A percentile compares a stretch with the other conserved stretches of the same genome.
These are phyloP conservation scores for Spiraea crenata DNA, from an alignment of 331 rosid genomes.

Conservation along the genomic window DNA sequence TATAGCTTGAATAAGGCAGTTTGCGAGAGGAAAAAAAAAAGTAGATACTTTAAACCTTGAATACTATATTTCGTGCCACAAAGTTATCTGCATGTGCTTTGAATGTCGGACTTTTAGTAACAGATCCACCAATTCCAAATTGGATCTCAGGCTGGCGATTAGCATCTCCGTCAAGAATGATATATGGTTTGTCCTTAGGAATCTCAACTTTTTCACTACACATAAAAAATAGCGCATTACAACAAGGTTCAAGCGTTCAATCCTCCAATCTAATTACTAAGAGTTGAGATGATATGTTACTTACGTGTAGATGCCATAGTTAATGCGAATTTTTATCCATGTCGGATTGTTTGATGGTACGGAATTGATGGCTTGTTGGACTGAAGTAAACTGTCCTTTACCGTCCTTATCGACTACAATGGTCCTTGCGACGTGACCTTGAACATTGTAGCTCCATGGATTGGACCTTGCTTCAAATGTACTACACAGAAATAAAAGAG, in stretches of 20 bases:
- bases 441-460: neutral
- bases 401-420: slow-evolving; percentile 11
- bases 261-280: no score
- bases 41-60: neutral
- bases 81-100: slow-evolving; percentile 18
- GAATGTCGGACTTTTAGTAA: slow-evolving; percentile 6
- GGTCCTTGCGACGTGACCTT: neutral
- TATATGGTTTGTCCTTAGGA: slow-evolving; percentile 11
- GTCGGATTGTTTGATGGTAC: neutral
- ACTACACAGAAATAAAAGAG: neutral
- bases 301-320: neutral
- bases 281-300: neutral
- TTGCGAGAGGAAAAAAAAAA: no score
- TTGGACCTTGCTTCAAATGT: neutral
- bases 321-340: slow-evolving; percentile 5
- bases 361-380: slow-evolving; percentile 13
- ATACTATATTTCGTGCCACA: slow-evolving; percentile 20
- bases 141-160: neutral
- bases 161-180: slow-evolving; percentile 14
- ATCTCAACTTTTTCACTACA: slow-evolving; percentile 20
- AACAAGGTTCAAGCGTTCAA: neutral
- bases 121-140: slow-evolving; percentile 17
- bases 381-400: slow-evolving; percentile 5
- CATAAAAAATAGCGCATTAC: neutral
- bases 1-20: no score